Conservation (phyloP, 352 stramenopile genomes). For the Phytophthora citricola region DNA sequence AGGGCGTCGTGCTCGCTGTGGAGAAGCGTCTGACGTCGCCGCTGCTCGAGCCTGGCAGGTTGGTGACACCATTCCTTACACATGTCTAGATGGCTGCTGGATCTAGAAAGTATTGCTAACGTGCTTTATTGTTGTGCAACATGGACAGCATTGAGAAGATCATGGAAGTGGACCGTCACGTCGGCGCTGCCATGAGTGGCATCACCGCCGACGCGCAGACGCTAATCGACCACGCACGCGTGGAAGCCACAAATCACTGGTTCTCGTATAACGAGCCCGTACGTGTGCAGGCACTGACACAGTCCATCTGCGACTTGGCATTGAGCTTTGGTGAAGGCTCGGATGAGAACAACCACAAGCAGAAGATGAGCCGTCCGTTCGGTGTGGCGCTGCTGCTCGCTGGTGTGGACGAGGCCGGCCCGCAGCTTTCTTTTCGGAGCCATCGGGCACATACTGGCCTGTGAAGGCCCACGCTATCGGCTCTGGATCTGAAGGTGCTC, state of each 20-base stretch:
- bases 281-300: slow-evolving; percentile 97
- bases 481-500: slow-evolving; percentile 96
- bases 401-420: slow-evolving; percentile 94
- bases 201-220: slow-evolving; percentile 98
- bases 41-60: slow-evolving; percentile 94
- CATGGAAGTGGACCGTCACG: slow-evolving; percentile 98
- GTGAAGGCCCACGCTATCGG: slow-evolving; percentile 99
- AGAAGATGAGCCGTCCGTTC: slow-evolving; percentile 99
- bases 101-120: slow-evolving; percentile 4
- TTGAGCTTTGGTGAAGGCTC: slow-evolving; percentile 95
- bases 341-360: slow-evolving; percentile 95
- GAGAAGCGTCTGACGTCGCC: slow-evolving; percentile 98
- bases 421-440: slow-evolving; percentile 98
- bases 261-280: slow-evolving; percentile 99
- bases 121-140: slow-evolving; percentile 2
- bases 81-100: not conserved
- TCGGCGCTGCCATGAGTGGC: slow-evolving; percentile 98
- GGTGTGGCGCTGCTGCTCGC: slow-evolving; percentile 98
- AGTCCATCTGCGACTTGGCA: slow-evolving; percentile 98
- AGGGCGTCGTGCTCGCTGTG: slow-evolving; percentile 97
- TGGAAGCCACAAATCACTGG: slow-evolving; percentile 99
- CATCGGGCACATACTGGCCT: slow-evolving; percentile 97
- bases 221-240: slow-evolving; percentile 98
- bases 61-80: not conserved
- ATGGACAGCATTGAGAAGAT: slow-evolving; percentile 98